Percentiles rank a stretch among this genome's conserved stretches.
phyloP scores from a whole-genome alignment of 192 early-diverging fungal species.

The Coemansia sp. region DNA sequence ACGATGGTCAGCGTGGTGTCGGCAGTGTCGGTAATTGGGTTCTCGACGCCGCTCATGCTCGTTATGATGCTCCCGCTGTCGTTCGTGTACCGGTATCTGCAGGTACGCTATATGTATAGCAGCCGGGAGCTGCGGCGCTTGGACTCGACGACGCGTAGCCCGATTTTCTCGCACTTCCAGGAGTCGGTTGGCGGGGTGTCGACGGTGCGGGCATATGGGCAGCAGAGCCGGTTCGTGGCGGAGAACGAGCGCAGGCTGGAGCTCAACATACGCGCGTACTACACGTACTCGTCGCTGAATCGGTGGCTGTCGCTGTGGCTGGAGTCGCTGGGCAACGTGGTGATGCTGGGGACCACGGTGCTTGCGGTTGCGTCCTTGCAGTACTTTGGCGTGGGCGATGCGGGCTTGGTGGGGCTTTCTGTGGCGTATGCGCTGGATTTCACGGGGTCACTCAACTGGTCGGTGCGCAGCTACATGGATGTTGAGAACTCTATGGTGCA shows the following conservation, averaged over 20 bases:
- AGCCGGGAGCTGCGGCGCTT: slow-evolving; percentile 87
- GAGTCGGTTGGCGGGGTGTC: slow-evolving; percentile 79
- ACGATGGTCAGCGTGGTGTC: slow-evolving; percentile 59
- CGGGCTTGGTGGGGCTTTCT: slow-evolving; percentile 76
- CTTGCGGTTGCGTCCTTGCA: slow-evolving; percentile 67
- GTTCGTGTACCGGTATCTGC: slow-evolving; percentile 71
- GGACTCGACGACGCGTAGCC: slow-evolving; percentile 77
- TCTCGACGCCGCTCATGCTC: slow-evolving; percentile 67
- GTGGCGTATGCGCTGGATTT: slow-evolving; percentile 82
- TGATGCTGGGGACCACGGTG: slow-evolving; percentile 76
- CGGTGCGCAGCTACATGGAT: slow-evolving; percentile 76
- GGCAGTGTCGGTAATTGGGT: slow-evolving; percentile 60
- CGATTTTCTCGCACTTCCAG: slow-evolving; percentile 82
- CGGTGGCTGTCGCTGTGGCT: slow-evolving; percentile 79
- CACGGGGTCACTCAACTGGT: slow-evolving; percentile 78
- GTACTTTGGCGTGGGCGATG: slow-evolving; percentile 48
- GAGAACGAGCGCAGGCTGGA: slow-evolving; percentile 70
- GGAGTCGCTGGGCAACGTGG: slow-evolving; percentile 72
- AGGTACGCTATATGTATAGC: slow-evolving; percentile 72
- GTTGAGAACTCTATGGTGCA: slow-evolving; percentile 66
- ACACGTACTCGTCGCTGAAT: slow-evolving; percentile 68
- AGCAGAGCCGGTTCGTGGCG: slow-evolving; percentile 72
- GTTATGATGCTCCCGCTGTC: slow-evolving; percentile 76
- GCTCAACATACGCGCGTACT: slow-evolving; percentile 78
- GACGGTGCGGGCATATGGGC: slow-evolving; percentile 86